Evolutionary conservation across 2,329 filamentous ascomycete genomes (phyloP).

Genomic region (Colletotrichum abscissum): DNA sequence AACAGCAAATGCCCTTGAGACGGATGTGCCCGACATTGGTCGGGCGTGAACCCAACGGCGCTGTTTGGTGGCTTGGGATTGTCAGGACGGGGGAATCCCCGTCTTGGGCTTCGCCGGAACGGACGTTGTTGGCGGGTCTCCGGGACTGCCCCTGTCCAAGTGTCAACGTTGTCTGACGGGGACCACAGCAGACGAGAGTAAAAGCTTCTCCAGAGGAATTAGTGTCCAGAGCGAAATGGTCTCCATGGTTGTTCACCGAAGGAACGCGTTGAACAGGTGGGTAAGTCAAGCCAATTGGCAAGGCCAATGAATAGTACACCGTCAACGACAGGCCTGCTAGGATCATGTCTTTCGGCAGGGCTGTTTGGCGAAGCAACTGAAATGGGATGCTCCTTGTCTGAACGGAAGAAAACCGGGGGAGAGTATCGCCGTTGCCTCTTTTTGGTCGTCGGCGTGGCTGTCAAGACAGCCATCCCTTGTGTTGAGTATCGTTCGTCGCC

Average conservation of each 20-base stretch:
- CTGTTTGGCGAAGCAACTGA: constrained; percentile 24
- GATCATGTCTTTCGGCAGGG: constrained; percentile 15
- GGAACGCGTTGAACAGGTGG: neutral
- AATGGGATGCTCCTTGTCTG: constrained; percentile 27
- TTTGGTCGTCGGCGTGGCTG: neutral
- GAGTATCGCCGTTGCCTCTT: neutral
- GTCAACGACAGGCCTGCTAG: neutral
- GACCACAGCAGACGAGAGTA: neutral
- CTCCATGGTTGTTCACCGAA: neutral
- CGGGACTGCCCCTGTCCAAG: constrained; percentile 22
- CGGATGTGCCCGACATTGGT: constrained; percentile 9
- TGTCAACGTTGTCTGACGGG: constrained; percentile 5
- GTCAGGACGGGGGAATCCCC: constrained; percentile 19
- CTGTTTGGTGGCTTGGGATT: constrained; percentile 1
- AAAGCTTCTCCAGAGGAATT: neutral
- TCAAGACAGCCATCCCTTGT: constrained; percentile 21
- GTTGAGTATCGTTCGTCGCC: neutral
- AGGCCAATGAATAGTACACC: too few species aligned
- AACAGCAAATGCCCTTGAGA: neutral
- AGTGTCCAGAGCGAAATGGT: neutral
- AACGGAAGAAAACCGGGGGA: neutral
- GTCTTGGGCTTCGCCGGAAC: constrained; percentile 24
- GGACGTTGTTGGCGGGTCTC: constrained; percentile 3
- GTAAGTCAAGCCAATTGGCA: neutral
- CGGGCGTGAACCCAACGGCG: constrained; percentile 19